A percentile compares a stretch with the other conserved stretches of the same genome.
These are phyloP conservation scores for Fusarium algeriense DNA, from an alignment of 2,329 filamentous ascomycete genomes.

Conservation along the genomic window DNA sequence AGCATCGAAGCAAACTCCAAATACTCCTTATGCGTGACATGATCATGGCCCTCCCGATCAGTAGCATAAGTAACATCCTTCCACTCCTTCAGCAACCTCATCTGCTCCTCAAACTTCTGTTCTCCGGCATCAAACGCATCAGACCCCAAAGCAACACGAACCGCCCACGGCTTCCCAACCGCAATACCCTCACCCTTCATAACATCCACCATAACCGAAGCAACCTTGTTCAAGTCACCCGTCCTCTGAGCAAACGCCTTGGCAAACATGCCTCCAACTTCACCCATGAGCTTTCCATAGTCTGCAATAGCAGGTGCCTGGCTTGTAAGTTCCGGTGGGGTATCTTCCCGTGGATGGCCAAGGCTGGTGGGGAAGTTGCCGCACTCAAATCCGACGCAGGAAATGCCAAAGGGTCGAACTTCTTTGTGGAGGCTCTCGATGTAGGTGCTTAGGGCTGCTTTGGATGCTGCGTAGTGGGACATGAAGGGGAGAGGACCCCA, in stretches of 20 bases:
- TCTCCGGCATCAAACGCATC: not conserved
- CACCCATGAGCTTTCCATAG: not conserved
- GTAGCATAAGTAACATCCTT: not conserved
- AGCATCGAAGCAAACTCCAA: not conserved
- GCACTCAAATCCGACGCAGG: not conserved
- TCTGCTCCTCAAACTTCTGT: not conserved
- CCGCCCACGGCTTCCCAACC: not conserved
- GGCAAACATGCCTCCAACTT: not conserved
- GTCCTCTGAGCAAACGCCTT: not conserved
- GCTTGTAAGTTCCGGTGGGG: not conserved
- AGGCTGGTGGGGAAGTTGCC: not conserved
- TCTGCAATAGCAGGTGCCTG: not conserved
- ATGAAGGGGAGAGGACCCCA: not conserved
- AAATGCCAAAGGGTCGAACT: not conserved
- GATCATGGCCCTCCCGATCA: not conserved
- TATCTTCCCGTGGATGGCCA: not conserved
- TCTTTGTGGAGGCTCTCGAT: not conserved
- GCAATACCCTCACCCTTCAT: not conserved
- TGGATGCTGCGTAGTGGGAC: not conserved
- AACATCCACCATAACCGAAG: not conserved
- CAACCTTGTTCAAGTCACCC: not conserved
- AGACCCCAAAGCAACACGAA: not conserved
- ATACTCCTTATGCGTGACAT: not conserved
- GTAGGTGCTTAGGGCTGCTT: not conserved
- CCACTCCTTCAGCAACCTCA: not conserved